phyloP scores from a whole-genome alignment of 2,329 filamentous ascomycete genomes.

The Pseudopyrenochaeta lycopersici region DNA sequence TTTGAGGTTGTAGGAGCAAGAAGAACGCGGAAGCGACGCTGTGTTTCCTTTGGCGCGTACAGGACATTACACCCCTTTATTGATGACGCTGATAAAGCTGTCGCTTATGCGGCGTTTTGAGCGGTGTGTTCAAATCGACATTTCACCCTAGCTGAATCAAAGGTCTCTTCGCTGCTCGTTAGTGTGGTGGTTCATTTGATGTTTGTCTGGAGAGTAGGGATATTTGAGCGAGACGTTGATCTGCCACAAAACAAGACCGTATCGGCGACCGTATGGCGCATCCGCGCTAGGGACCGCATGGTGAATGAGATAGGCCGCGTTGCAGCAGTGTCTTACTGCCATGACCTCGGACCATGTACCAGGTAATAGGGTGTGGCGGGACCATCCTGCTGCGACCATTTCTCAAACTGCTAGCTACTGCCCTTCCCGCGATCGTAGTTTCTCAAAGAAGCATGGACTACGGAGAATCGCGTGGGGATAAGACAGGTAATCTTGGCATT shows the following conservation, averaged over 20 bases:
- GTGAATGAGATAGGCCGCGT: conserved; percentile 16
- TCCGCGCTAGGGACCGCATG: conserved; percentile 18
- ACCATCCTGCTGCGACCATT: conserved; percentile 9
- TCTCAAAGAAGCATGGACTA: conserved; percentile 26
- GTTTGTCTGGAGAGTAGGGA: conserved; percentile 3
- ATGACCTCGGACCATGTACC: conserved; percentile 23
- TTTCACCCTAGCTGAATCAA: conserved; percentile 1
- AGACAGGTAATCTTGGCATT: conserved; percentile 38
- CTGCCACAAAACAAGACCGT: conserved; percentile 14
- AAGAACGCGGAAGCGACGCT: conserved; percentile 3
- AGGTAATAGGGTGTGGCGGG: conserved; percentile 16
- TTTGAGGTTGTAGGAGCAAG: conserved; percentile 21
- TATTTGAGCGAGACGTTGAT: conserved; percentile 9
- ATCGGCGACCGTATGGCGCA: conserved; percentile 19
- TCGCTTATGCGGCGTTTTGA: background rate
- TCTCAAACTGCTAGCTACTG: conserved; percentile 21
- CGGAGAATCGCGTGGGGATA: conserved; percentile 36
- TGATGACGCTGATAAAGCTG: background rate
- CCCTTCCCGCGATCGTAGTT: conserved; percentile 13
- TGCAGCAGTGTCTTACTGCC: conserved; percentile 33
- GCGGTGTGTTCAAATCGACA: conserved; percentile 4
- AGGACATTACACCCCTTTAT: background rate
- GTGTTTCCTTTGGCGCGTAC: too few species aligned
- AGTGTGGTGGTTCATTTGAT: conserved; percentile 1
- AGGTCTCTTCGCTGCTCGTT: background rate